A percentile compares a stretch with the other conserved stretches of the same genome.
phyloP scores from a whole-genome alignment of 768 basidiomycete species.

The Lactarius trivialis region DNA sequence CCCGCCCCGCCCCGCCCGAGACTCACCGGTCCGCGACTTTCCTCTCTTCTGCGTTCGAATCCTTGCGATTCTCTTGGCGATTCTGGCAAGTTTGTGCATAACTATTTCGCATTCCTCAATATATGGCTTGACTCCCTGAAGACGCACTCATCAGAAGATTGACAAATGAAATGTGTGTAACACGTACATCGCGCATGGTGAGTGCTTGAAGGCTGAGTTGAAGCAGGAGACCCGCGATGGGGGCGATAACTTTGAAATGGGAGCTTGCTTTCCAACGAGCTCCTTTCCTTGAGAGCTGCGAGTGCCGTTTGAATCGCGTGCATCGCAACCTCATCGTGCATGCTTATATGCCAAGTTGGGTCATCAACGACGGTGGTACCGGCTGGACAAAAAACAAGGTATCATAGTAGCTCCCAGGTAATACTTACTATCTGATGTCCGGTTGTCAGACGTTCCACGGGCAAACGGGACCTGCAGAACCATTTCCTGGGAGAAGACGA shows the following conservation, averaged over 20 bases:
- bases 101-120: too few species aligned
- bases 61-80: not conserved
- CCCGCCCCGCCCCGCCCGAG: constrained; percentile 18
- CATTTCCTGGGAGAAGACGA: not conserved
- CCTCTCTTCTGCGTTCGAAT: not conserved
- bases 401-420: not conserved
- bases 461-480: not conserved
- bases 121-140: too few species aligned
- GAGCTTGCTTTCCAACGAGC: not conserved
- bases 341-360: not conserved
- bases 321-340: not conserved
- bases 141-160: too few species aligned
- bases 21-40: not conserved
- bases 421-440: not conserved
- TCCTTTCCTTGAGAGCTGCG: not conserved
- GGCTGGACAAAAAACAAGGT: not conserved
- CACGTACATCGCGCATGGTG: not conserved
- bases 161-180: not conserved
- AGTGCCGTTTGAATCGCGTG: not conserved
- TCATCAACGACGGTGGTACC: not conserved
- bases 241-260: not conserved
- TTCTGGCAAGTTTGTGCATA: not conserved
- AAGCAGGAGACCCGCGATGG: not conserved
- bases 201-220: not conserved
- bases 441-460: not conserved